Percentiles rank a stretch among this genome's conserved stretches.
Evolutionary conservation across 306 rosid genomes (phyloP).

Genomic region (Fagus sylvatica): DNA sequence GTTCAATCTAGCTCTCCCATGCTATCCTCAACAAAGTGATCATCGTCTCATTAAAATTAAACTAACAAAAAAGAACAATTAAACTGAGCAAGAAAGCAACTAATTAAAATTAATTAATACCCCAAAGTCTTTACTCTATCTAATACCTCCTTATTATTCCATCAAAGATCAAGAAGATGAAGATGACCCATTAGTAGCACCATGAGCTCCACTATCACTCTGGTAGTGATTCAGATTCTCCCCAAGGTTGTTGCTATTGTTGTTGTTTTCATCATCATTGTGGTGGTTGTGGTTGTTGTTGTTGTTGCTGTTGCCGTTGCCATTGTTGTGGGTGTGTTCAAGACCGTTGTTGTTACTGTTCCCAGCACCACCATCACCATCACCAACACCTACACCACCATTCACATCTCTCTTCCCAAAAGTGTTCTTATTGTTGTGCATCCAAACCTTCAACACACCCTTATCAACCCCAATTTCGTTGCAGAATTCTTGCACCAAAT

Average conservation of each 20-base stretch:
- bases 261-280: slow-evolving; percentile 7
- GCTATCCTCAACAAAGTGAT: slow-evolving; percentile 49
- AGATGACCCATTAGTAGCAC: slow-evolving; percentile 79
- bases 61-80: slow-evolving; percentile 32
- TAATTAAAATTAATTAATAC: slow-evolving; percentile 38
- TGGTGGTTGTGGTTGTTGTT: not conserved
- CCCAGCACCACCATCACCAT: slow-evolving; percentile 6
- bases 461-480: slow-evolving; percentile 64
- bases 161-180: slow-evolving; percentile 75
- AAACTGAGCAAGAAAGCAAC: slow-evolving; percentile 16
- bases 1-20: slow-evolving; percentile 41
- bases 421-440: slow-evolving; percentile 94
- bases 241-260: slow-evolving; percentile 10
- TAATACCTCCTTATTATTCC: slow-evolving; percentile 21
- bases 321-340: slow-evolving; percentile 31
- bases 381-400: not conserved
- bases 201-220: slow-evolving; percentile 42
- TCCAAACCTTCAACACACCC: slow-evolving; percentile 89
- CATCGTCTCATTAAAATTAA: slow-evolving; percentile 58
- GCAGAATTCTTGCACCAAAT: slow-evolving; percentile 59
- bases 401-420: slow-evolving; percentile 41
- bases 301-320: not conserved
- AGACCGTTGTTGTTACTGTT: slow-evolving; percentile 8
- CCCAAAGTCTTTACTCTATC: slow-evolving; percentile 42
- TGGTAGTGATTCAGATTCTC: slow-evolving; percentile 36